A percentile compares a stretch with the other conserved stretches of the same genome.
phyloP scores from a whole-genome alignment of 352 stramenopile species.

The Phytopythium litorale region DNA sequence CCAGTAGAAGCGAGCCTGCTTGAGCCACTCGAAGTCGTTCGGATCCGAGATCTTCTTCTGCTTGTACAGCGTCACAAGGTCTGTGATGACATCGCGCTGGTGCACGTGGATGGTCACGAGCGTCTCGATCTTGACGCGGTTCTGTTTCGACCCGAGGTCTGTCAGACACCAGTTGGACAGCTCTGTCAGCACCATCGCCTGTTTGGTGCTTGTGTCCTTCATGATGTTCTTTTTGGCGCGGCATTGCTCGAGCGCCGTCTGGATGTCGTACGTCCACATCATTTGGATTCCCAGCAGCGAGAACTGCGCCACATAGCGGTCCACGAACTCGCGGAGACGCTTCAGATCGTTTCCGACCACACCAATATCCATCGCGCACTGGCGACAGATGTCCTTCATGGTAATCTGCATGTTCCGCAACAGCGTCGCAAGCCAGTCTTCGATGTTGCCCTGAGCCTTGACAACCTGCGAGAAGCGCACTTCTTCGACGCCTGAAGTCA shows the following conservation, averaged over 20 bases:
- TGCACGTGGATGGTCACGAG: constrained; percentile 98
- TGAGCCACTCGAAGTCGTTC: constrained; percentile 99
- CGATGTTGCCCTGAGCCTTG: constrained; percentile 97
- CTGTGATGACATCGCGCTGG: constrained; percentile 96
- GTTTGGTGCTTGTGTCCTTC: constrained; percentile 95
- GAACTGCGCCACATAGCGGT: constrained; percentile 95
- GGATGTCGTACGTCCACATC: constrained; percentile 96
- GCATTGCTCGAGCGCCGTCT: constrained; percentile 94
- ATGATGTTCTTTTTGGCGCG: constrained; percentile 96
- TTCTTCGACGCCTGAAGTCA: constrained; percentile 93
- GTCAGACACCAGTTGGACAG: constrained; percentile 96
- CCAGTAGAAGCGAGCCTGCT: constrained; percentile 99
- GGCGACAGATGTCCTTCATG: constrained; percentile 96
- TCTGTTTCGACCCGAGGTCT: constrained; percentile 95
- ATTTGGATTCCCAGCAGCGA: constrained; percentile 95
- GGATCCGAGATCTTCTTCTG: constrained; percentile 96
- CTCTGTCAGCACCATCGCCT: constrained; percentile 92
- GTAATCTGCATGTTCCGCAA: constrained; percentile 94
- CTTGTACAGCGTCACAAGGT: constrained; percentile 92
- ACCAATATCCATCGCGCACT: constrained; percentile 91
- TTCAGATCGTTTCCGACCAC: constrained; percentile 92
- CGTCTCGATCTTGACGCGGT: constrained; percentile 98
- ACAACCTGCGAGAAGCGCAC: constrained; percentile 94
- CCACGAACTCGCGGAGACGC: constrained; percentile 92
- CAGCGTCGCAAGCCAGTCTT: constrained; percentile 98